Percentiles rank a stretch among this genome's conserved stretches.
These are phyloP conservation scores for Zea luxurians DNA, from an alignment of 176 grass and related monocot species.

Conservation along the genomic window DNA sequence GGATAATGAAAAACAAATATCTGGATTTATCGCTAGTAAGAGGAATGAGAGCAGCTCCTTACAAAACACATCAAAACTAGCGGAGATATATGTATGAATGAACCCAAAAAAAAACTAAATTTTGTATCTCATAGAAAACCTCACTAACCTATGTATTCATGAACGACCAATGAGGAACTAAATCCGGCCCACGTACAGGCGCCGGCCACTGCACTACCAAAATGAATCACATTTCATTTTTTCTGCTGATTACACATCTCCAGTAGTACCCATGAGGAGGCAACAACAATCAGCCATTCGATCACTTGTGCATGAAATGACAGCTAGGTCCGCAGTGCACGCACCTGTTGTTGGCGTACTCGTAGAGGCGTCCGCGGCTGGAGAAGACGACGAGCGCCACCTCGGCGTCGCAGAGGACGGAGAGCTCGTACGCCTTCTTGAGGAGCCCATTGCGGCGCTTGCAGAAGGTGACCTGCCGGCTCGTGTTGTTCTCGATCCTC, in stretches of 20 bases:
- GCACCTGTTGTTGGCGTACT: conserved; percentile 94
- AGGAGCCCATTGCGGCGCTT: conserved; percentile 76
- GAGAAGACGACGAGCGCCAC: conserved; percentile 90
- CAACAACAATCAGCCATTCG: neutral
- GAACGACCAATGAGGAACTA: neutral
- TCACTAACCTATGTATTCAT: neutral
- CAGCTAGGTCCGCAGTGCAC: conserved; percentile 6
- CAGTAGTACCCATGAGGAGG: neutral
- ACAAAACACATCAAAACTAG: neutral
- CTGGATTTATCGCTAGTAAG: too few relatives aligned
- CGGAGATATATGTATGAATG: neutral
- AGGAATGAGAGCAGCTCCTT: neutral
- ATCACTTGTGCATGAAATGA: conserved; percentile 42
- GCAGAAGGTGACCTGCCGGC: conserved; percentile 79
- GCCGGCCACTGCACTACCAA: neutral
- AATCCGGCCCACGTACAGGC: neutral
- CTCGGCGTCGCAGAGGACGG: conserved; percentile 73
- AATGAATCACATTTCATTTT: neutral
- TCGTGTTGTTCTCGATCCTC: conserved; percentile 79
- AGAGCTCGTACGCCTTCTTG: conserved; percentile 89
- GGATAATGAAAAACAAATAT: neutral
- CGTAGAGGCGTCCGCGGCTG: conserved; percentile 86
- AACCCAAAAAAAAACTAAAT: neutral
- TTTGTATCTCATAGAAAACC: neutral
- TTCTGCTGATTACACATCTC: neutral